Base-by-base conservation (phyloP, 305 asterid genomes). In the Solanum hybrid region DNA sequence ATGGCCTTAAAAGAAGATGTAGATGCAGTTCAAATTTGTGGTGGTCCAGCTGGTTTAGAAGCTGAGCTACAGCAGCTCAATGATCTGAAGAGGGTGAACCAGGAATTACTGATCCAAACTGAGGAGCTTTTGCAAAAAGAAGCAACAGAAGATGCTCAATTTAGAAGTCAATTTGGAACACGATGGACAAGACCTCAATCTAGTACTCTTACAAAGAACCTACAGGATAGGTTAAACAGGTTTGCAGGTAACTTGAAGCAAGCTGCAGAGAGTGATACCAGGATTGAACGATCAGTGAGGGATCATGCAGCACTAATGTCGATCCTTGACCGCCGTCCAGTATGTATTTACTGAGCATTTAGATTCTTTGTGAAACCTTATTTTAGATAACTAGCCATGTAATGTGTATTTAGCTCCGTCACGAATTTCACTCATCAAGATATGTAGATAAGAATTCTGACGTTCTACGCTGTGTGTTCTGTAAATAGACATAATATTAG, bases 111-210 rank as follows among this genome's bases (percentile, higher is more conserved):
- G 94, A 94, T 96, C 77, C 98, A 97, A 91, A 90, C 97, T 28
- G 98, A 97, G 94, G 99, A 98, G 92, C 97, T 96, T 90, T 88
- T 98, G 93, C 98, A 97, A 93, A 97, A 97, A 93, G 99, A 97
- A 93, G 96, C 98, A 57, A 88, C 92, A 2, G 99, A 98, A 92
- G 99, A 98, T 94, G 92, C 95, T 36, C 98, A 97, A 89, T 98
- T 98, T 91, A 95, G 99, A 92, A 98, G 90, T 91, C 99, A 98
- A 91, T 97, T 97, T 92, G 99, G 98, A 91, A 92, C 96, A 34
- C 94, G 98, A 89, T 98, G 99, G 99, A 96, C 97, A 71, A 94
- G 99, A 90, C 99, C 99, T 90, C 99, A 95, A 90, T 98, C 99
- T 79, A 97, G 97, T 94, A 96, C 99, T 76, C 92, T 98, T 86